Conservation (phyloP, 768 basidiomycete genomes). For the Pleurotus ostreatus region DNA sequence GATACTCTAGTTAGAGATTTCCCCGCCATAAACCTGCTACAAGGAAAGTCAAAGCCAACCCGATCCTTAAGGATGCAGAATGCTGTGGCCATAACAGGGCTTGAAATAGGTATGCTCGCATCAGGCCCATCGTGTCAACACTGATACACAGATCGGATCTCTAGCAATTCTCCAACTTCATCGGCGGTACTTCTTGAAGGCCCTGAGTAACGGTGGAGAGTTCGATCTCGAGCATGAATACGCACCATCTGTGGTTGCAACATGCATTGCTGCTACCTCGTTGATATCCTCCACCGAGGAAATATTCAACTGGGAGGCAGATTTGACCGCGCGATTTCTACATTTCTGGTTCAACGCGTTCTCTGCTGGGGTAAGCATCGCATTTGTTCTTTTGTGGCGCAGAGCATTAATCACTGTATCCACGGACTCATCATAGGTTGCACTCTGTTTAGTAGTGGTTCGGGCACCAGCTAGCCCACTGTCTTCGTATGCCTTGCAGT, state of each 20-base stretch:
- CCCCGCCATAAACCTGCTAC: slow-evolving; percentile 44
- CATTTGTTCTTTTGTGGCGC: neutral
- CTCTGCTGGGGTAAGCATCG: slow-evolving; percentile 57
- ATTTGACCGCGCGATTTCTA: slow-evolving; percentile 61
- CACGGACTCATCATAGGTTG: slow-evolving; percentile 36
- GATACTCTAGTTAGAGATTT: slow-evolving; percentile 57
- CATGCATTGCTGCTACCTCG: slow-evolving; percentile 55
- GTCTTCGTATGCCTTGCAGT: slow-evolving; percentile 54
- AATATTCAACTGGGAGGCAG: slow-evolving; percentile 54
- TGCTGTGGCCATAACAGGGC: slow-evolving; percentile 54
- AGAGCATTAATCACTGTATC: neutral
- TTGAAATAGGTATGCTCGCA: slow-evolving; percentile 51
- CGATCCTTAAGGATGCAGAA: slow-evolving; percentile 64
- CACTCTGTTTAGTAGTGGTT: slow-evolving; percentile 59
- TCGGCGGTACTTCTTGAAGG: slow-evolving; percentile 62
- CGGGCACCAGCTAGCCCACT: slow-evolving; percentile 57
- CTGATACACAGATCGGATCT: neutral
- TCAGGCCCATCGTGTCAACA: neutral
- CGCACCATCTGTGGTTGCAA: slow-evolving; percentile 69
- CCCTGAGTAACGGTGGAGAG: slow-evolving; percentile 47
- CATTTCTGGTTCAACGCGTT: slow-evolving; percentile 76
- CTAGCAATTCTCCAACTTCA: slow-evolving; percentile 59
- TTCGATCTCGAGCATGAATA: slow-evolving; percentile 60
- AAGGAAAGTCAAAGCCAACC: slow-evolving; percentile 31
- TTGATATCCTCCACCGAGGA: slow-evolving; percentile 55